Conservation (phyloP, 768 basidiomycete species). For the Holtermannia corniformis region DNA sequence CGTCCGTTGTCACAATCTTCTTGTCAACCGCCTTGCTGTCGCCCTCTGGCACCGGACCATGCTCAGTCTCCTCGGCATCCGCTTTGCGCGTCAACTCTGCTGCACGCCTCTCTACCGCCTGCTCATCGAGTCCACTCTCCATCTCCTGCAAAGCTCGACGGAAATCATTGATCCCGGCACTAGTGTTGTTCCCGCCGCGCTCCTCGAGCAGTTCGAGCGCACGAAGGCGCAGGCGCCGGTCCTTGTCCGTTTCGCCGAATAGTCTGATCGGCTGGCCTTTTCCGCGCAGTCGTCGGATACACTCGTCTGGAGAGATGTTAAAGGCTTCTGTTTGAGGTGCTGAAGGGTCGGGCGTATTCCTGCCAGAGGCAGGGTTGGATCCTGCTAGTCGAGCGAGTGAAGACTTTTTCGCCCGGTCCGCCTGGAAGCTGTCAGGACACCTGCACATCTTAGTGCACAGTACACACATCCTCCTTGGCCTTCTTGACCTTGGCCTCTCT, state of each 20-base stretch:
- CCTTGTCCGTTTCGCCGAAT: slow-evolving; percentile 93
- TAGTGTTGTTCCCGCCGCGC: slow-evolving; percentile 22
- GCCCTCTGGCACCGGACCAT: slow-evolving; percentile 12
- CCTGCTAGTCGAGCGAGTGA: slow-evolving; percentile 16
- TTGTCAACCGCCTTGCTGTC: slow-evolving; percentile 16
- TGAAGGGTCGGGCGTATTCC: slow-evolving; percentile 44
- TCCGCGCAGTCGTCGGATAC: slow-evolving; percentile 70
- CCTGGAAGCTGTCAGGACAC: slow-evolving; percentile 8
- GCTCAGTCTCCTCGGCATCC: slow-evolving; percentile 36
- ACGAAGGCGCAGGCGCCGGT: slow-evolving; percentile 74
- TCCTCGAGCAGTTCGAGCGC: slow-evolving; percentile 94
- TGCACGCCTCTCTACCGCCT: slow-evolving; percentile 18
- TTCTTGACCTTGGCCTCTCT: slow-evolving; percentile 23
- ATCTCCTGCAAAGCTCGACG: slow-evolving; percentile 46
- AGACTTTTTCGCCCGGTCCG: slow-evolving; percentile 11
- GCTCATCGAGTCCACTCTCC: slow-evolving; percentile 53
- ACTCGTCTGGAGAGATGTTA: slow-evolving; percentile 90
- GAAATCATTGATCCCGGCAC: slow-evolving; percentile 75
- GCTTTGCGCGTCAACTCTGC: slow-evolving; percentile 61
- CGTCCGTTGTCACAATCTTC: slow-evolving; percentile 39
- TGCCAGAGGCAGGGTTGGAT: slow-evolving; percentile 23
- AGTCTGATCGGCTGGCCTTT: slow-evolving; percentile 92
- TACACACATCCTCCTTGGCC: slow-evolving; percentile 19
- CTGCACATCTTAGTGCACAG: not conserved
- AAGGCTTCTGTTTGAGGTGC: slow-evolving; percentile 45